phyloP scores from a whole-genome alignment of 371 early-diverging fungal species.

The Lichtheimia ramosa region DNA sequence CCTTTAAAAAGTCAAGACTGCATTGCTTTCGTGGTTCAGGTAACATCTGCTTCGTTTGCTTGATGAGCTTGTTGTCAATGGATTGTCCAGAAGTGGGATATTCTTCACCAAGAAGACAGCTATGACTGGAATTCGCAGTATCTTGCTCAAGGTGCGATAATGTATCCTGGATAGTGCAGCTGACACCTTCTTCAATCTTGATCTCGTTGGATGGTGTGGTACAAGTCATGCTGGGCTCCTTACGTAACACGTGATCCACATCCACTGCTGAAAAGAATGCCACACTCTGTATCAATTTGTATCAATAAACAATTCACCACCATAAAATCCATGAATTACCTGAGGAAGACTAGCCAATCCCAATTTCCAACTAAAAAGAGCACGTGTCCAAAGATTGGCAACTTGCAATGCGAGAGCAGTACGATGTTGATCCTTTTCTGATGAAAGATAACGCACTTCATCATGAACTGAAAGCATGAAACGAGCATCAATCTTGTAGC shows the following conservation, averaged over 20 bases:
- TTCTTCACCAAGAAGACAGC: background rate
- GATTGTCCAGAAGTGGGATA: background rate
- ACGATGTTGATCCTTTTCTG: constrained; percentile 72
- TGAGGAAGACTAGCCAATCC: constrained; percentile 89
- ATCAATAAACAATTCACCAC: background rate
- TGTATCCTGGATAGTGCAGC: constrained; percentile 57
- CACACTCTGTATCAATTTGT: constrained; percentile 60
- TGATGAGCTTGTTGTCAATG: background rate
- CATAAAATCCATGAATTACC: constrained; percentile 39
- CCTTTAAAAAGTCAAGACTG: constrained; percentile 29
- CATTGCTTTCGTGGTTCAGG: constrained; percentile 9
- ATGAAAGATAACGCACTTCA: constrained; percentile 89
- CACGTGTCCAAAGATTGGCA: constrained; percentile 92
- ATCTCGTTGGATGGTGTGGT: constrained; percentile 72
- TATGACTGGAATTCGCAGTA: background rate
- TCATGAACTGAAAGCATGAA: constrained; percentile 96
- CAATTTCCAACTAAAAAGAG: constrained; percentile 82
- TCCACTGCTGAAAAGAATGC: constrained; percentile 97
- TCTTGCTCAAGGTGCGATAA: constrained; percentile 23
- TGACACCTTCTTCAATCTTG: constrained; percentile 63
- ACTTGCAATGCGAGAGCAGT: constrained; percentile 91
- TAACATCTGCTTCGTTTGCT: constrained; percentile 1
- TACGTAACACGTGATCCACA: constrained; percentile 90
- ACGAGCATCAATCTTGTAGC: constrained; percentile 78
- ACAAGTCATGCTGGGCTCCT: constrained; percentile 85